Conservation (phyloP, 352 stramenopile species). For the Globisporangium alternatum region DNA sequence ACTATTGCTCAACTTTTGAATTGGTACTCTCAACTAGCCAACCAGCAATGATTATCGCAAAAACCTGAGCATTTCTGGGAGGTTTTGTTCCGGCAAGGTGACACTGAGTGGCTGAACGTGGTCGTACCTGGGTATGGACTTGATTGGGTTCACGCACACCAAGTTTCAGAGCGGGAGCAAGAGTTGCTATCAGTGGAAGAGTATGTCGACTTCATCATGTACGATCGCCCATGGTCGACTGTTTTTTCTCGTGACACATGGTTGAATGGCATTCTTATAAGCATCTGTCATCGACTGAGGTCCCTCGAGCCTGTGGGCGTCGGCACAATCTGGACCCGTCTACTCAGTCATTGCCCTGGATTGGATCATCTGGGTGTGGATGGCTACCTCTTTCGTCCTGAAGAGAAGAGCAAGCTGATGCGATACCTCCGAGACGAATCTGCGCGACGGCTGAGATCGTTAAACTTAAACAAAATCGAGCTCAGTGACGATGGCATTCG, state of each 20-base stretch:
- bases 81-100: background rate
- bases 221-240: too few relatives aligned
- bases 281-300: background rate
- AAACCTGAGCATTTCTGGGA: too few relatives aligned
- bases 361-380: background rate
- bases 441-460: background rate
- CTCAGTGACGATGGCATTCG: too few relatives aligned
- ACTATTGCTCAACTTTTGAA: too few relatives aligned
- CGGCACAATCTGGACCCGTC: background rate
- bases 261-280: too few relatives aligned
- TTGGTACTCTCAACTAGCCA: too few relatives aligned
- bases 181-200: background rate
- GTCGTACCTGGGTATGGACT: background rate
- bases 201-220: too few relatives aligned
- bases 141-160: background rate
- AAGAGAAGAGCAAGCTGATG: too few relatives aligned
- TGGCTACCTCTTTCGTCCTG: too few relatives aligned
- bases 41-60: too few relatives aligned
- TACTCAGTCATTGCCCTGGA: background rate
- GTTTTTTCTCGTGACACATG: background rate
- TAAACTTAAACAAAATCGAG: too few relatives aligned
- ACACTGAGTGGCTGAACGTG: constrained; percentile 2
- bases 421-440: too few relatives aligned
- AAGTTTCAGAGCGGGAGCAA: background rate
- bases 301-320: background rate